Percentiles rank a stretch among this genome's conserved stretches.
These are phyloP conservation scores for Fusarium sambucinum DNA, from an alignment of 2,329 filamentous ascomycete species.

Conservation along the genomic window DNA sequence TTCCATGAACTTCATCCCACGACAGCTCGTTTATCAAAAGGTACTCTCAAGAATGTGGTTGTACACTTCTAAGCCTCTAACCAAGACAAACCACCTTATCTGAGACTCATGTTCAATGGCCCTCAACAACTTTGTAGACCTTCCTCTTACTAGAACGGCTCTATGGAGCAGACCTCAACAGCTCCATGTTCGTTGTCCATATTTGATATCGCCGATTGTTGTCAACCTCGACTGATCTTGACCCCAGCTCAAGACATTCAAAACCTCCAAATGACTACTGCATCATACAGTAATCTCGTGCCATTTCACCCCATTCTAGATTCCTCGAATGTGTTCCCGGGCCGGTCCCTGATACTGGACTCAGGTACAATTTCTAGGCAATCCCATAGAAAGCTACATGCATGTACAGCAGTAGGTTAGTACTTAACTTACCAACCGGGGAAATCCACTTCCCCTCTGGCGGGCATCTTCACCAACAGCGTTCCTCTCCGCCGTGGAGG, in stretches of 20 bases:
- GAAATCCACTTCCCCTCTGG: slow-evolving; percentile 42
- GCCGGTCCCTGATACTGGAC: slow-evolving; percentile 28
- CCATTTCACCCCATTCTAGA: slow-evolving; percentile 36
- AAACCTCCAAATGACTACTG: slow-evolving; percentile 34
- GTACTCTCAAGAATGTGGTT: slow-evolving; percentile 16
- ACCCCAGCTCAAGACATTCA: slow-evolving; percentile 5
- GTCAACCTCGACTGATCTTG: slow-evolving; percentile 46
- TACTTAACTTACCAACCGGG: slow-evolving; percentile 21
- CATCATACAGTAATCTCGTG: slow-evolving; percentile 23
- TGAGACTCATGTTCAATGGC: not conserved
- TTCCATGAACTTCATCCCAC: slow-evolving; percentile 24
- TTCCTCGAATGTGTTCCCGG: slow-evolving; percentile 29
- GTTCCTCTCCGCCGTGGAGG: slow-evolving; percentile 37
- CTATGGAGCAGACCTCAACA: not conserved
- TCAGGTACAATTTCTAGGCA: slow-evolving; percentile 27
- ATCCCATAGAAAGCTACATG: slow-evolving; percentile 25
- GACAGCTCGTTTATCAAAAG: slow-evolving; percentile 1
- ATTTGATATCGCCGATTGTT: slow-evolving; percentile 33
- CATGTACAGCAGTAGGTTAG: not conserved
- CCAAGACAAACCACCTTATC: not conserved
- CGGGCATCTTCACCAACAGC: slow-evolving; percentile 25
- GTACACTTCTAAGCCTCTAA: not conserved
- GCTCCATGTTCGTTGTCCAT: slow-evolving; percentile 34
- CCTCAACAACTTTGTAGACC: slow-evolving; percentile 5
- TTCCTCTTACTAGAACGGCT: not conserved